Evolutionary conservation across 2,329 filamentous ascomycete genomes (phyloP), one percentile per base, ranked within the genome.

Genomic region (Canariomyces notabilis): DNA sequence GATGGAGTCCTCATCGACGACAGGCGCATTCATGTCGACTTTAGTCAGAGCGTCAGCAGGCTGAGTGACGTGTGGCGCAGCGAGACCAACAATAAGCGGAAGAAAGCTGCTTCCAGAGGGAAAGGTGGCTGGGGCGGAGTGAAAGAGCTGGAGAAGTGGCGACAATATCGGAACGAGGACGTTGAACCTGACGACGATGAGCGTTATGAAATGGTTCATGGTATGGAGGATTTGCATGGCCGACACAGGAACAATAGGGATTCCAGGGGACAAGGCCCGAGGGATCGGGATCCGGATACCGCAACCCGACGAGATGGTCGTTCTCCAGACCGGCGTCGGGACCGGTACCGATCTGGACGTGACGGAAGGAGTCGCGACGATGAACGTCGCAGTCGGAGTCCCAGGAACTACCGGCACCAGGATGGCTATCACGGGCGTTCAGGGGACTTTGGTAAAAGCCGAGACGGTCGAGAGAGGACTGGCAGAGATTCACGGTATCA

Each of bases 1-100:
- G 89, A 98, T 65, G 89, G 85, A 2, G 91, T 97, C 2, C 71
- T 98, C 45, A 97, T 98, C 55, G 93, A 98, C 60, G 93, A 98
- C 59, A 87, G 95, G 55, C 84, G 93, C 34, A 98, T 98, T 53
- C 93, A 98, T 62, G 93, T 98, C 46, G 93, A 98, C 68, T 98
- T 98, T 67, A 96, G 90, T 9, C 93, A 98, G 70, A 95, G 89
- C 63, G 93, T 90, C 51, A 79, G 83, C 52, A 91, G 89, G 62
- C 70, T 98, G 6, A 93, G 89, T 37, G 88, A 95, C 52, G 83
- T 83, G 14, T 98, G 93, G 93, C 79, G 93, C 52, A 85, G 81
- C 50, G 83, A 84, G 34, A 89, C 90, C 16, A 95, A 95, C 61
- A 79, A 77, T 33, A 96, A 95, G 70, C 79, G 91, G 37, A 70